phyloP scores from a whole-genome alignment of 768 basidiomycete species.

The Steccherinum ochraceum region DNA sequence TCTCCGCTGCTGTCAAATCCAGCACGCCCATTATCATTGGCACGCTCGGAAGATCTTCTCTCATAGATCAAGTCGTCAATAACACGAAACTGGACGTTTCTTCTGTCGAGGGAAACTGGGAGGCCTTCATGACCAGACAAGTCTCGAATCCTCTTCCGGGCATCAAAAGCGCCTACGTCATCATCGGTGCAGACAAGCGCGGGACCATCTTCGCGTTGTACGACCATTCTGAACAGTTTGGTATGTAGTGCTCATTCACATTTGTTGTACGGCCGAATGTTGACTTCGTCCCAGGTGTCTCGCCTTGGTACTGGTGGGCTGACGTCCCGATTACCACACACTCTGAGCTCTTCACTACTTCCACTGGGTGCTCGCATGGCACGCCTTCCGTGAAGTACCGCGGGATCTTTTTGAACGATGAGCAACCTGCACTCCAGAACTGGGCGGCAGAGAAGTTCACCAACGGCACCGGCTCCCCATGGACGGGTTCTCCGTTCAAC shows the following conservation, averaged over 20 bases:
- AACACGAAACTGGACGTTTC: constrained; percentile 49
- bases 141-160: constrained; percentile 53
- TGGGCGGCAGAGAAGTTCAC: constrained; percentile 70
- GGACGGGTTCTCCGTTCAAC: constrained; percentile 55
- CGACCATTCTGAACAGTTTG: constrained; percentile 66
- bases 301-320: constrained; percentile 78
- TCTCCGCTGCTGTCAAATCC: constrained; percentile 13
- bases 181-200: constrained; percentile 64
- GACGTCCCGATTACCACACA: constrained; percentile 59
- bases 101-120: constrained; percentile 59
- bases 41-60: constrained; percentile 50
- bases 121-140: constrained; percentile 46
- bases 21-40: constrained; percentile 55
- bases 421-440: constrained; percentile 63
- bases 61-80: constrained; percentile 48
- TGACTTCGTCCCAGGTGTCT: constrained; percentile 39
- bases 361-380: constrained; percentile 41
- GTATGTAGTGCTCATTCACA: constrained; percentile 20
- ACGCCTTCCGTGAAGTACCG: constrained; percentile 64
- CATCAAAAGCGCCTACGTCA: constrained; percentile 54
- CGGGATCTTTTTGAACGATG: constrained; percentile 72
- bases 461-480: constrained; percentile 47
- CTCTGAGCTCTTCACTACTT: constrained; percentile 39
- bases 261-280: not conserved
- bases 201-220: constrained; percentile 64